Percentiles rank a stretch among this genome's conserved stretches.
Evolutionary conservation across 129 eudicot genomes (phyloP).

Genomic region (Flaveria linearis): DNA sequence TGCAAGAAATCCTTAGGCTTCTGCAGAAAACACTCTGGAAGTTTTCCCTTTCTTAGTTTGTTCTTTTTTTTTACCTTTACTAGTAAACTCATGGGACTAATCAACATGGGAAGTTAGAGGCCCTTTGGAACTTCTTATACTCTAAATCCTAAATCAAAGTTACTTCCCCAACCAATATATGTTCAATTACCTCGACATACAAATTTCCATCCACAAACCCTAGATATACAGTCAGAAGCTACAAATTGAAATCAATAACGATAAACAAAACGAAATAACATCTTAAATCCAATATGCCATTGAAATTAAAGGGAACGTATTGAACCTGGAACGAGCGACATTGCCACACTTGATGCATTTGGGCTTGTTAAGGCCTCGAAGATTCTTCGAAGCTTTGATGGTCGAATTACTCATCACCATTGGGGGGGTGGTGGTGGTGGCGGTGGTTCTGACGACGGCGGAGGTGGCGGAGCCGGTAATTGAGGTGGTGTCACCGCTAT

Average conservation of each 20-base stretch:
- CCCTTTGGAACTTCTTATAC: background rate
- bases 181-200: background rate
- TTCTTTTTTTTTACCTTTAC: too few species aligned
- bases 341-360: constrained; percentile 96
- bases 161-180: background rate
- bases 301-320: constrained; percentile 2
- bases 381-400: constrained; percentile 51
- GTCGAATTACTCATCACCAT: constrained; percentile 22
- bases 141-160: background rate
- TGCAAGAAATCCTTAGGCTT: too few species aligned
- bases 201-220: constrained; percentile 19
- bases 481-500: constrained; percentile 38
- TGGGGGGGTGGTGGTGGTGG: background rate
- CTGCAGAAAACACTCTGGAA: too few species aligned
- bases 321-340: constrained; percentile 95
- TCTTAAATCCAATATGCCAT: background rate
- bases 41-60: too few species aligned
- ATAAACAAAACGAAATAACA: too few species aligned
- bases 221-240: background rate
- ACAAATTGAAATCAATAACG: too few species aligned
- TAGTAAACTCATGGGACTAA: too few species aligned
- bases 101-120: too few species aligned
- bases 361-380: constrained; percentile 90
- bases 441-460: too few species aligned
- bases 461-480: constrained; percentile 12